Base-by-base conservation (phyloP, 139 green algal genomes). In the Tetraselmis chui region DNA sequence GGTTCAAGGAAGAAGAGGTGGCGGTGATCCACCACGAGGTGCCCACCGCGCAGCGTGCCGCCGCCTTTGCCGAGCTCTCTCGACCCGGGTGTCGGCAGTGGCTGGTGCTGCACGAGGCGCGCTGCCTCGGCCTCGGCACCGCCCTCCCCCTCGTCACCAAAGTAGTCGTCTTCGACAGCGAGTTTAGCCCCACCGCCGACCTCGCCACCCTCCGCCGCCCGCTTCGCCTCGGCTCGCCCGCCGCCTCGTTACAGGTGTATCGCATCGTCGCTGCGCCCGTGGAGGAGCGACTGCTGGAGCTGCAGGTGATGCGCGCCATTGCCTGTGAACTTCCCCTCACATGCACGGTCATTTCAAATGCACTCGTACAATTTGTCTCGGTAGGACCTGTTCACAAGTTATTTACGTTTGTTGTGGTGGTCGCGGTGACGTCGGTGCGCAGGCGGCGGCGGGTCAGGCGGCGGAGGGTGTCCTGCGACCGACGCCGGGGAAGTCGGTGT, bases 131-230 rank as follows among this genome's bases (percentile, higher is more conserved):
- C n/a, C 84, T 96, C 58, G 94, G 92, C 76, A 95, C 89, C 18
- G 80, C 93, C 81, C 86, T 97, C 74, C 88, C 92, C 0, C 26
- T 24, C 30, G 80, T 94, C 0, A 81, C 84, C 30, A 75, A 79
- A 0, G 92, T 87, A 1, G 81, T 97, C 1, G 58, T 96, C 0
- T 89, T 90, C 79, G 93, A 97, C 83, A 89, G 82, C 1, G 93
- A 96, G 79, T 95, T 93, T 91, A 91, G 94, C 75, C 89, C 91
- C 0, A 79, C 82, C 2, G 83, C 89, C 29, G 93, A 96, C 81
- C 45, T 93, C 27, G 27, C 59, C 27, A 32, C 89, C 1, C 81
- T 97, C 80, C 82, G 83, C n/a, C 87, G 90, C 29, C 89, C 88
- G 22, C 59, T 79, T 67, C 77, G 83, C 0, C 29, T 94, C 26